Evolutionary conservation across 2,329 filamentous ascomycete species (phyloP).

Genomic region (Fusarium euwallaceae): DNA sequence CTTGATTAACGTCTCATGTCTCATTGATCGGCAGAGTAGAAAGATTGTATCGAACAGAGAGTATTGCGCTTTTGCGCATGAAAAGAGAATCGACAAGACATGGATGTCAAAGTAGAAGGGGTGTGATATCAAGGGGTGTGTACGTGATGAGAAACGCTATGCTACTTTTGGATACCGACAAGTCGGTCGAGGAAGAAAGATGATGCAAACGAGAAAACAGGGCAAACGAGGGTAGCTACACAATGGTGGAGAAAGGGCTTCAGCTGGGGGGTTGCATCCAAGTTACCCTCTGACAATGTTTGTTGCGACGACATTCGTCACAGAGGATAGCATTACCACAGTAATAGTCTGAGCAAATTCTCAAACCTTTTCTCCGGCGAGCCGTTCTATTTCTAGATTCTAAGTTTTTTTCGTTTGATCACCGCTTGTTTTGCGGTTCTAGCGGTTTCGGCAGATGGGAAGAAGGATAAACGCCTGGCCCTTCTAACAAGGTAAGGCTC

Average conservation of each 20-base stretch:
- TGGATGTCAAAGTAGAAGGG: neutral
- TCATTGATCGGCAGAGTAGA: constrained; percentile 8
- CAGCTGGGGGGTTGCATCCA: constrained; percentile 5
- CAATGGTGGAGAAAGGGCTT: neutral
- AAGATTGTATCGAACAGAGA: constrained; percentile 1
- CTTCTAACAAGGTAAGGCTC: neutral
- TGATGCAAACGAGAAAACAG: neutral
- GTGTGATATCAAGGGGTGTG: neutral
- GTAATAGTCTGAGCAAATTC: neutral
- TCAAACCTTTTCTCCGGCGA: neutral
- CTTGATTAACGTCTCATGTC: constrained; percentile 4
- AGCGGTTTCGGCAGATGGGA: neutral
- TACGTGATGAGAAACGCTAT: neutral
- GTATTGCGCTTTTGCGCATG: neutral
- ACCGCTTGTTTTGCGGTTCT: neutral
- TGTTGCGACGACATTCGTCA: neutral
- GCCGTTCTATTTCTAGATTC: neutral
- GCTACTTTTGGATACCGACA: constrained; percentile 23
- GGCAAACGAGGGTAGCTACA: neutral
- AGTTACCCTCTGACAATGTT: neutral
- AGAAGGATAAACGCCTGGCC: neutral
- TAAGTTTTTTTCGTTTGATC: neutral
- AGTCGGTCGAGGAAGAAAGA: constrained; percentile 9
- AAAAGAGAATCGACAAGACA: neutral
- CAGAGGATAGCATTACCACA: too few species aligned